These are phyloP conservation scores for Neonectria ditissima DNA, from an alignment of 2,329 filamentous ascomycete genomes.

Conservation along the genomic window DNA sequence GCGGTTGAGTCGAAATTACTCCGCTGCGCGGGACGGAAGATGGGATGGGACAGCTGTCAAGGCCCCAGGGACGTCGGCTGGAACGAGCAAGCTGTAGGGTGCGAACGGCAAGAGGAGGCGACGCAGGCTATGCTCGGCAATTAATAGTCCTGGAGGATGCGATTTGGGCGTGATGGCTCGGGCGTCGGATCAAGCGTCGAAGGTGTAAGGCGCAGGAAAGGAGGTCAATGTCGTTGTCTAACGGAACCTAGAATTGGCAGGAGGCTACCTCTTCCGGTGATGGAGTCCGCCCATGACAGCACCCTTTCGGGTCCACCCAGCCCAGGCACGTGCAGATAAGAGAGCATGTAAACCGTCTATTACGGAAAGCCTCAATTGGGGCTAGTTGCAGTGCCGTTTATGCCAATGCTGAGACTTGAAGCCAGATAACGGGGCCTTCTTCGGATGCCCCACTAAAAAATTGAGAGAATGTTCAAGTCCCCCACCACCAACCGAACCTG, in stretches of 20 bases:
- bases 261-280: constrained; percentile 37
- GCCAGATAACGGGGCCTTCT: constrained; percentile 25
- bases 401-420: constrained; percentile 4
- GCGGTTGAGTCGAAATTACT: constrained; percentile 38
- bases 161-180: constrained; percentile 36
- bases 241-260: constrained; percentile 43
- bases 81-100: constrained; percentile 22
- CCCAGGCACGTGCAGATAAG: constrained; percentile 45
- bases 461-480: constrained; percentile 39
- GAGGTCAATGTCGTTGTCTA: constrained; percentile 41
- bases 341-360: constrained; percentile 22
- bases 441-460: constrained; percentile 45
- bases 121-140: constrained; percentile 12
- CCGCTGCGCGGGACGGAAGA: constrained; percentile 25
- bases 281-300: constrained; percentile 27
- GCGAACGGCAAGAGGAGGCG: constrained; percentile 13
- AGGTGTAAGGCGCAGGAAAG: constrained; percentile 33
- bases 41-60: constrained; percentile 43
- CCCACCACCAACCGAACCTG: constrained; percentile 38
- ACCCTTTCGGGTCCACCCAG: constrained; percentile 18
- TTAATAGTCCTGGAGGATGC: constrained; percentile 22
- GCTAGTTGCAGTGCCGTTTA: constrained; percentile 21
- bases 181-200: constrained; percentile 31
- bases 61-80: constrained; percentile 28
- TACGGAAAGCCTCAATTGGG: constrained; percentile 20